Conservation (phyloP, 371 early-diverging fungal genomes). For the Dinochytrium kinnereticum region DNA sequence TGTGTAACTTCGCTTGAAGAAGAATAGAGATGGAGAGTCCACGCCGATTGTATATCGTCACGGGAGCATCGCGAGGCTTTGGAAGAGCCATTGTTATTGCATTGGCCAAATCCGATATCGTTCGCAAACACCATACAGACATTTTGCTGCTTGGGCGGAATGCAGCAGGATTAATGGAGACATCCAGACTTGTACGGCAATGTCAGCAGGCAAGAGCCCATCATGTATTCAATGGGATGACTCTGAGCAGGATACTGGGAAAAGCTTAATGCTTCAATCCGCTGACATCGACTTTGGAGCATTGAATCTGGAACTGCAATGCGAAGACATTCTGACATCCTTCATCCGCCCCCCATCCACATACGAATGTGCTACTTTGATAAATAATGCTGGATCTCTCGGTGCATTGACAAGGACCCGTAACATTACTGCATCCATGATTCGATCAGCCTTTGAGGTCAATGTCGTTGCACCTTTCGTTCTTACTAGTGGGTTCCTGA, state of each 20-base stretch:
- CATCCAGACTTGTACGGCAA: neutral
- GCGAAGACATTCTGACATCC: conserved; percentile 18
- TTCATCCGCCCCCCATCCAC: conserved; percentile 49
- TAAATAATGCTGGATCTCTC: conserved; percentile 85
- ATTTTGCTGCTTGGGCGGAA: neutral
- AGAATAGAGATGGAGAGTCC: too few relatives aligned
- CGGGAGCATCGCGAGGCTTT: conserved; percentile 85
- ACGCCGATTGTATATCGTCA: conserved; percentile 55
- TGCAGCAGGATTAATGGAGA: conserved; percentile 1
- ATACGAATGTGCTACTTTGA: conserved; percentile 47
- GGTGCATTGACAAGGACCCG: conserved; percentile 67
- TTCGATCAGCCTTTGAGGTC: conserved; percentile 51
- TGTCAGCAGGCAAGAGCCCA: neutral
- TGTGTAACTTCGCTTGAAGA: too few relatives aligned
- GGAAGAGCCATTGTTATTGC: conserved; percentile 69
- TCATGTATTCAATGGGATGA: too few relatives aligned
- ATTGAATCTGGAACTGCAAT: conserved; percentile 29
- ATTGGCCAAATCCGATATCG: conserved; percentile 33
- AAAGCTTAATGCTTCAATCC: neutral
- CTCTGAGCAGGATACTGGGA: neutral
- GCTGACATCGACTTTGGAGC: conserved; percentile 23
- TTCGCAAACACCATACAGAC: conserved; percentile 30
- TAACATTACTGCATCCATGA: conserved; percentile 62
- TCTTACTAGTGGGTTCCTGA: conserved; percentile 50
- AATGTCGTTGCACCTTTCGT: conserved; percentile 42